Evolutionary conservation across 768 basidiomycete genomes (phyloP).

Genomic region (Suillus hirtellus): DNA sequence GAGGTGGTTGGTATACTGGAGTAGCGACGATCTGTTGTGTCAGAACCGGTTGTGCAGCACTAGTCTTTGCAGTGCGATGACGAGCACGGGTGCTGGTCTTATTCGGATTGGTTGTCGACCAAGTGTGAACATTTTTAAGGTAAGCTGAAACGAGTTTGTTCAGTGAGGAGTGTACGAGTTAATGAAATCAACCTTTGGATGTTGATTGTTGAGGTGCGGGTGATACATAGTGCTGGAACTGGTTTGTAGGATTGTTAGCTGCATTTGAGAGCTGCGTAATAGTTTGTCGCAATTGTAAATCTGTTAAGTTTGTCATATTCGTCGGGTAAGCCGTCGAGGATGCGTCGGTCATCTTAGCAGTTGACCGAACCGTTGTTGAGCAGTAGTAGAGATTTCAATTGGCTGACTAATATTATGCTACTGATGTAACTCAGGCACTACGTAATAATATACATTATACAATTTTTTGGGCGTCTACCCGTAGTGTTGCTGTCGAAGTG

Average conservation of each 20-base stretch:
- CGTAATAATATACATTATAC: no score
- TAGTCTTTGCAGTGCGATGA: conserved; percentile 36
- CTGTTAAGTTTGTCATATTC: conserved; percentile 50
- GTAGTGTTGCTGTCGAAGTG: no score
- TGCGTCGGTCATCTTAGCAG: conserved; percentile 28
- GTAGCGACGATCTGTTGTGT: conserved; percentile 36
- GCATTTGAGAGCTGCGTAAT: conserved; percentile 53
- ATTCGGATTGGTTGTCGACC: conserved; percentile 62
- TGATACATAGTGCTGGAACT: conserved; percentile 36
- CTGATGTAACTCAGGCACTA: no score
- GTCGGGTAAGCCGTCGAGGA: conserved; percentile 34
- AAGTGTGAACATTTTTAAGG: conserved; percentile 68
- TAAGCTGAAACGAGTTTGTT: conserved; percentile 43
- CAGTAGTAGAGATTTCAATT: no score
- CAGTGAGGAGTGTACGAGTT: neutral
- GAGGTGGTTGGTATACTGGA: conserved; percentile 38
- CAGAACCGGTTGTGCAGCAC: conserved; percentile 35
- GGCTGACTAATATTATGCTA: no score
- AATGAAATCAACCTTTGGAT: conserved; percentile 28
- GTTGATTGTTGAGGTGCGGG: conserved; percentile 30
- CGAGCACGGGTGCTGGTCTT: conserved; percentile 41
- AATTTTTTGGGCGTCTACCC: no score
- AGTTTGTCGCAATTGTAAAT: conserved; percentile 63
- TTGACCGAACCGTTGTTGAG: neutral
- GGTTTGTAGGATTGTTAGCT: conserved; percentile 29